Evolutionary conservation across 1,139 yeast genomes (phyloP).

Genomic region (Taphrina betulina): DNA sequence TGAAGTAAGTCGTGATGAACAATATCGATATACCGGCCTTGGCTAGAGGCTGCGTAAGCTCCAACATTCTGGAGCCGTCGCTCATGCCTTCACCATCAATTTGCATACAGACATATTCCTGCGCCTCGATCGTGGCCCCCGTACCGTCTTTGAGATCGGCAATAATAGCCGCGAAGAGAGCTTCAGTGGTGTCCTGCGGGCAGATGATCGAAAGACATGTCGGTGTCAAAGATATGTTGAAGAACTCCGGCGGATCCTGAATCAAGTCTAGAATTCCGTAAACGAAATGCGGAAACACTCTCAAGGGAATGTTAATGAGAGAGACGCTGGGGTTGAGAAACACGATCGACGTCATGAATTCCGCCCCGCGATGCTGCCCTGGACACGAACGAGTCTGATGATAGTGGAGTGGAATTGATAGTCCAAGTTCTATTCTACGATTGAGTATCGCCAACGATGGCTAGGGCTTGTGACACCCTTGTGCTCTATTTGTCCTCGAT

Average conservation of each 20-base stretch:
- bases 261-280: conserved; percentile 32
- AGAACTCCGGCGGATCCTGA: conserved; percentile 42
- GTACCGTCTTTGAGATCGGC: conserved; percentile 3
- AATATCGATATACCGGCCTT: conserved; percentile 59
- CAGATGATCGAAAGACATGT: conserved; percentile 58
- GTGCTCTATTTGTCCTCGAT: too few relatives aligned
- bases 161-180: conserved; percentile 44
- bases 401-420: too few relatives aligned
- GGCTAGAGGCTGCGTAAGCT: conserved; percentile 61
- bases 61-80: conserved; percentile 54
- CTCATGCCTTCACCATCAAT: conserved; percentile 59
- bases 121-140: conserved; percentile 51
- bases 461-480: too few relatives aligned
- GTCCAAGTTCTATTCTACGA: too few relatives aligned
- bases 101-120: conserved; percentile 56
- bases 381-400: too few relatives aligned
- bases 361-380: too few relatives aligned
- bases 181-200: conserved; percentile 47
- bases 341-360: conserved; percentile 21
- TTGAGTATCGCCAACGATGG: too few relatives aligned
- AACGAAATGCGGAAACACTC: conserved; percentile 26
- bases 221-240: conserved; percentile 60
- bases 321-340: conserved; percentile 18
- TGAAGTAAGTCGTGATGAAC: conserved; percentile 64
- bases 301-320: conserved; percentile 33